phyloP scores from a whole-genome alignment of 2,329 filamentous ascomycete genomes.

The Stagonosporopsis chrysanthemi region DNA sequence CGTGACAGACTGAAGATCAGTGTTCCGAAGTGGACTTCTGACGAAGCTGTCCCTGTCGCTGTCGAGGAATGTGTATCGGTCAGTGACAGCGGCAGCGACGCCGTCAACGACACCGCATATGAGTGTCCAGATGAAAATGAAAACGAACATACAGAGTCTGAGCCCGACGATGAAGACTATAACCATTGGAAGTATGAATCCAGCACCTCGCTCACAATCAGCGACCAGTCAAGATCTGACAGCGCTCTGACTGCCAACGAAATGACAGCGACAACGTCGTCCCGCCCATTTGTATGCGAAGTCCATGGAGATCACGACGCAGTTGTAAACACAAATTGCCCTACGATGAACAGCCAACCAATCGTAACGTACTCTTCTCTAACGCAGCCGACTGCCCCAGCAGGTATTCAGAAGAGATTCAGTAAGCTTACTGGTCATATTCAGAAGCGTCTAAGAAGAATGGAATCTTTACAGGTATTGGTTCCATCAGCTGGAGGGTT shows the following conservation, averaged over 20 bases:
- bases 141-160: background rate
- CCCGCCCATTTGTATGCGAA: too few relatives aligned
- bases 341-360: background rate
- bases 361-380: background rate
- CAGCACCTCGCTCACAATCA: background rate
- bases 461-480: background rate
- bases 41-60: background rate
- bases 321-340: background rate
- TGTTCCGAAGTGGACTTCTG: background rate
- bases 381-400: background rate
- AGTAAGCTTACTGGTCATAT: too few relatives aligned
- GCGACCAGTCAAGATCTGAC: background rate
- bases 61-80: background rate
- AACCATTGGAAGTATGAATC: background rate
- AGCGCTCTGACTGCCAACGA: background rate
- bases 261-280: background rate
- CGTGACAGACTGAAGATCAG: background rate
- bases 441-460: background rate
- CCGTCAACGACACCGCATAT: background rate
- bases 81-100: slow-evolving; percentile 3
- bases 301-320: background rate
- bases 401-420: background rate
- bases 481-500: too few relatives aligned
- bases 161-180: background rate
- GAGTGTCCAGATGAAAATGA: too few relatives aligned